Percentiles rank a stretch among this genome's conserved stretches.
These are phyloP conservation scores for Gillenia trifoliata DNA, from an alignment of 306 rosid species.

Conservation along the genomic window DNA sequence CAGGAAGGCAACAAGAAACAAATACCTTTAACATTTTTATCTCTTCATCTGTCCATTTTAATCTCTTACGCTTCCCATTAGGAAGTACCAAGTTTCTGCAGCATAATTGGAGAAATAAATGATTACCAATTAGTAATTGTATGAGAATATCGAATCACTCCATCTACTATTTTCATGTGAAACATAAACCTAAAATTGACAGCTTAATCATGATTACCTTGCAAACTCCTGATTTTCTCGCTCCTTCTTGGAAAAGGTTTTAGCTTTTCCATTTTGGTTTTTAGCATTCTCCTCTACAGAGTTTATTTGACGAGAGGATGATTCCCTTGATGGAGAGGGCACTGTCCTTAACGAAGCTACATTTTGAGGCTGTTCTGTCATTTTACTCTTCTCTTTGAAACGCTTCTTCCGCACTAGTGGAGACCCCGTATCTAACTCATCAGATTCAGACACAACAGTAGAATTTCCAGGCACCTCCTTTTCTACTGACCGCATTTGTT, in stretches of 20 bases:
- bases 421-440: slow-evolving; percentile 18
- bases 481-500: slow-evolving; percentile 13
- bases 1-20: slow-evolving; percentile 3
- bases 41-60: slow-evolving; percentile 43
- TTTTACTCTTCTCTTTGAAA: slow-evolving; percentile 31
- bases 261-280: slow-evolving; percentile 9
- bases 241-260: neutral
- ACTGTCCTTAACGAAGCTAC: slow-evolving; percentile 8
- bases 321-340: slow-evolving; percentile 10
- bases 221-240: slow-evolving; percentile 1
- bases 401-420: slow-evolving; percentile 10
- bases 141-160: neutral
- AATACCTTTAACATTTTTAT: slow-evolving; percentile 43
- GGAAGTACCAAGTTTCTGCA: slow-evolving; percentile 19
- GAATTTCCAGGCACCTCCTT: slow-evolving; percentile 11
- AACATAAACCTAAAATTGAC: neutral
- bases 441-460: slow-evolving; percentile 32
- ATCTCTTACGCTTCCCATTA: slow-evolving; percentile 27
- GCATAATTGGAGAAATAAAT: slow-evolving; percentile 12
- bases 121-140: neutral
- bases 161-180: neutral
- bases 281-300: neutral
- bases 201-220: slow-evolving; percentile 17
- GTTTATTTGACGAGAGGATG: slow-evolving; percentile 1
- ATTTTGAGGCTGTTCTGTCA: neutral